These are phyloP conservation scores for Trypanosoma mega DNA, from an alignment of 208 protist species.

Conservation along the genomic window DNA sequence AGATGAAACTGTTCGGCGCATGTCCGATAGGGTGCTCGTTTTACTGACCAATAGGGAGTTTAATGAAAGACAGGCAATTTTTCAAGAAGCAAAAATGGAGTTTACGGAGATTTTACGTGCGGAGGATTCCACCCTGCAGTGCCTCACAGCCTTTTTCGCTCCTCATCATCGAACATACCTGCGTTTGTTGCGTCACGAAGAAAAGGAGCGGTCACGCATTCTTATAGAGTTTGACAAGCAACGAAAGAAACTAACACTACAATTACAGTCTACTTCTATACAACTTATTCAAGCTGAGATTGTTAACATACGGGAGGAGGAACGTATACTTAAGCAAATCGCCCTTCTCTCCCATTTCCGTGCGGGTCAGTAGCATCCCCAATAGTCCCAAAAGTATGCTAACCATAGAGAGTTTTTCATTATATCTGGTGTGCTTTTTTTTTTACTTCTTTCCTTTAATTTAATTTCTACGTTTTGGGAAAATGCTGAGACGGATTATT, in stretches of 20 bases:
- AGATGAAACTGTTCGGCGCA: neutral
- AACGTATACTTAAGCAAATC: constrained; percentile 3
- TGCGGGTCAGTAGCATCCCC: too few relatives aligned
- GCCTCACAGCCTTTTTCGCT: constrained; percentile 11
- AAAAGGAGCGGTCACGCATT: constrained; percentile 14
- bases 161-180: constrained; percentile 5
- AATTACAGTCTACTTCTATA: constrained; percentile 1
- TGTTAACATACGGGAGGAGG: neutral
- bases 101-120: constrained; percentile 13
- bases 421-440: too few relatives aligned
- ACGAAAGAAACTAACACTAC: neutral
- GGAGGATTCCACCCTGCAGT: constrained; percentile 11
- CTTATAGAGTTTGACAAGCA: constrained; percentile 4
- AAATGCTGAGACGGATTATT: too few relatives aligned
- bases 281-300: constrained; percentile 28
- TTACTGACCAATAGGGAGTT: constrained; percentile 30
- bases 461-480: too few relatives aligned
- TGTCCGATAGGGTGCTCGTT: neutral
- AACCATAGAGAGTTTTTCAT: too few relatives aligned
- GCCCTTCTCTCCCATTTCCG: neutral
- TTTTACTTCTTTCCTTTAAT: too few relatives aligned
- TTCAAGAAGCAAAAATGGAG: constrained; percentile 20
- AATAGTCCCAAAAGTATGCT: too few relatives aligned
- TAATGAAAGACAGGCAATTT: constrained; percentile 25
- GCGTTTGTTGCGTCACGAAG: constrained; percentile 18